These are phyloP conservation scores for Eurotiales sp. DNA, from an alignment of 2,329 filamentous ascomycete genomes.

Conservation along the genomic window DNA sequence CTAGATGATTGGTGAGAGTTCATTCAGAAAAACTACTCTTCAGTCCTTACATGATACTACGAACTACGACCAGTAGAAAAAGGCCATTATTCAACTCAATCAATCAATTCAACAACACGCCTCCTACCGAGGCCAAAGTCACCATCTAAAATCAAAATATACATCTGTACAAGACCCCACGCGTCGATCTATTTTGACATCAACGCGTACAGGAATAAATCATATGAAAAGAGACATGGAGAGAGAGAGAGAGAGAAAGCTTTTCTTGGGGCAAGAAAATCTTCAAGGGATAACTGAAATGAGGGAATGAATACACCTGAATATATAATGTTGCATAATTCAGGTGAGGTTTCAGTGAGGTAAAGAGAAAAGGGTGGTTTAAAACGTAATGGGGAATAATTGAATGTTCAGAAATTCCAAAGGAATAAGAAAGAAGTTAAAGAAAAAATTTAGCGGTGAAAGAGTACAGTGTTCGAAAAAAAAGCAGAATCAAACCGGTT, in stretches of 20 bases:
- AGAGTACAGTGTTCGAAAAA: slow-evolving; percentile 13
- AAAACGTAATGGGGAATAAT: slow-evolving; percentile 17
- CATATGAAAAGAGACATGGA: slow-evolving; percentile 1
- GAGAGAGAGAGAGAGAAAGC: not conserved
- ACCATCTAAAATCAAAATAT: slow-evolving; percentile 8
- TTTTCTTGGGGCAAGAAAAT: too few species aligned
- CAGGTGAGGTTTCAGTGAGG: slow-evolving; percentile 2
- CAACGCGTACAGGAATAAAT: not conserved
- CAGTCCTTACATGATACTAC: too few species aligned
- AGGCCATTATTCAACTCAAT: too few species aligned
- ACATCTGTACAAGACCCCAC: slow-evolving; percentile 10
- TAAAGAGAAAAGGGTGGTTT: not conserved
- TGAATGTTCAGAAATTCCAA: slow-evolving; percentile 10
- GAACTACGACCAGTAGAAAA: too few species aligned
- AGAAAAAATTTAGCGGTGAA: slow-evolving; percentile 14
- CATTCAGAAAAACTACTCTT: too few species aligned
- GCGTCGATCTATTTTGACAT: not conserved
- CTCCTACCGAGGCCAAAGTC: not conserved
- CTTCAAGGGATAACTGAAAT: not conserved
- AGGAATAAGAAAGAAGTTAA: slow-evolving; percentile 17
- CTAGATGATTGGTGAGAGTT: too few species aligned
- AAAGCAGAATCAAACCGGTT: not conserved
- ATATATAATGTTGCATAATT: not conserved
- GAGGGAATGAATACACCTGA: not conserved
- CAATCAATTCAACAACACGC: not conserved